Evolutionary conservation across 371 early-diverging fungal species (phyloP).

Genomic region (Mortierella sp.): DNA sequence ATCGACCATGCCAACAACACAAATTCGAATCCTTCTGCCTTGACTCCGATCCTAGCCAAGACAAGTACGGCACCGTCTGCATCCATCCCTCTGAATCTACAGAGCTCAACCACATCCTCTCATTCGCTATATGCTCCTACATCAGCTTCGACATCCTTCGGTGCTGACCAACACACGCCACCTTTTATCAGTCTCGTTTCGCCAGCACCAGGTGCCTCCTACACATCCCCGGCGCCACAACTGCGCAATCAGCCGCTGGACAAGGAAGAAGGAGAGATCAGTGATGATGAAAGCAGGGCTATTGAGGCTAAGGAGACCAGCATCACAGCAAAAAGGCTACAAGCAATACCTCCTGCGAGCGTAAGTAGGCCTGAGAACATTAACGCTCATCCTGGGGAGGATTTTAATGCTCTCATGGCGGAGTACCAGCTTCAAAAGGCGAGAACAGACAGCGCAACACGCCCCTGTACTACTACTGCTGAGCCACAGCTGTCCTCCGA

Average conservation of each 20-base stretch:
- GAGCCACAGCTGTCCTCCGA: constrained; percentile 2
- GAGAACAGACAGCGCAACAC: constrained; percentile 6
- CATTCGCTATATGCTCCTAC: too few relatives aligned
- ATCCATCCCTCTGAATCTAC: too few relatives aligned
- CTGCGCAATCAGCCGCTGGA: constrained; percentile 6
- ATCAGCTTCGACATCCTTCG: too few relatives aligned
- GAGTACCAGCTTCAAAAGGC: constrained; percentile 35
- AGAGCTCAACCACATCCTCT: too few relatives aligned
- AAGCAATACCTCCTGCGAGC: background rate
- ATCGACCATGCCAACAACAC: too few relatives aligned
- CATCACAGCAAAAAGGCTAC: background rate
- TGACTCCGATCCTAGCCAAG: too few relatives aligned
- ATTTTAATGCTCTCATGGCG: constrained; percentile 20
- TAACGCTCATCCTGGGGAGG: background rate
- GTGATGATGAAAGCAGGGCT: constrained; percentile 24
- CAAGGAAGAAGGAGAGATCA: constrained; percentile 46
- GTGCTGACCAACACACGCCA: background rate
- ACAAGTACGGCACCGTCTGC: too few relatives aligned
- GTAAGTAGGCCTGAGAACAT: background rate
- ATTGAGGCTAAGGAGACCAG: background rate
- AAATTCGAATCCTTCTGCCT: too few relatives aligned
- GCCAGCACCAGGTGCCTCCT: background rate
- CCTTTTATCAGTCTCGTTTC: background rate
- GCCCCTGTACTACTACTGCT: background rate
- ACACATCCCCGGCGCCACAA: background rate